Conservation (phyloP, 129 eudicot genomes). For the Chrysanthemum lavandulifolium region DNA sequence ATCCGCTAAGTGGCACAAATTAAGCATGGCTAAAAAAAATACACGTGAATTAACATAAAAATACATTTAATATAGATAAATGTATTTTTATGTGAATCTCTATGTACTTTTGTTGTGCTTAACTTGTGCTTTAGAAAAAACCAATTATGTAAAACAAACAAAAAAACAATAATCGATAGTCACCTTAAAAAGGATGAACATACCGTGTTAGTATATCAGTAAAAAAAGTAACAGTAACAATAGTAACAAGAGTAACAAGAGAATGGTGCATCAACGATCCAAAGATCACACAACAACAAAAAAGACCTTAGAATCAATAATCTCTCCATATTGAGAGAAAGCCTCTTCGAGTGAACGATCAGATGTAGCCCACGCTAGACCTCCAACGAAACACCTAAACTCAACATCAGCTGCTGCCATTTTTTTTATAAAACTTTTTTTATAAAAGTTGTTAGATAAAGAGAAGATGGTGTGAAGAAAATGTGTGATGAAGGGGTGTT, state of each 20-base stretch:
- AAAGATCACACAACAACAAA: conserved; percentile 37
- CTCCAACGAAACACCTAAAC: conserved; percentile 89
- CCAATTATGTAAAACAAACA: too few species aligned
- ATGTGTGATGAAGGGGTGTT: background rate
- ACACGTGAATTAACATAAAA: too few species aligned
- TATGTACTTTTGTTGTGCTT: too few species aligned
- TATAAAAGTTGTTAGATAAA: background rate
- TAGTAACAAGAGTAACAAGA: conserved; percentile 35
- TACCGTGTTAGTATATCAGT: conserved; percentile 49
- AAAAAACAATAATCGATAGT: conserved; percentile 36
- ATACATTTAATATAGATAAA: too few species aligned
- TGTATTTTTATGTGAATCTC: too few species aligned
- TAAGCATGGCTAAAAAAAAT: too few species aligned
- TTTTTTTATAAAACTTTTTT: background rate
- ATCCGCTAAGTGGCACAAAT: too few species aligned
- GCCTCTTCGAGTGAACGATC: conserved; percentile 63
- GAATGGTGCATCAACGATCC: conserved; percentile 33
- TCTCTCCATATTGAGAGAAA: conserved; percentile 72
- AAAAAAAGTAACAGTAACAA: conserved; percentile 32
- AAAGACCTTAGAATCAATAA: conserved; percentile 93
- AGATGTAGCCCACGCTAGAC: conserved; percentile 92
- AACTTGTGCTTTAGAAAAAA: too few species aligned
- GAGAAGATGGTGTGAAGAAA: background rate
- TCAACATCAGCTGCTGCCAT: conserved; percentile 82
- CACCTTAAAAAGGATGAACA: conserved; percentile 50